A percentile compares a stretch with the other conserved stretches of the same genome.
These are phyloP conservation scores for Areca catechu DNA, from an alignment of 176 grass and related monocot species.

Conservation along the genomic window DNA sequence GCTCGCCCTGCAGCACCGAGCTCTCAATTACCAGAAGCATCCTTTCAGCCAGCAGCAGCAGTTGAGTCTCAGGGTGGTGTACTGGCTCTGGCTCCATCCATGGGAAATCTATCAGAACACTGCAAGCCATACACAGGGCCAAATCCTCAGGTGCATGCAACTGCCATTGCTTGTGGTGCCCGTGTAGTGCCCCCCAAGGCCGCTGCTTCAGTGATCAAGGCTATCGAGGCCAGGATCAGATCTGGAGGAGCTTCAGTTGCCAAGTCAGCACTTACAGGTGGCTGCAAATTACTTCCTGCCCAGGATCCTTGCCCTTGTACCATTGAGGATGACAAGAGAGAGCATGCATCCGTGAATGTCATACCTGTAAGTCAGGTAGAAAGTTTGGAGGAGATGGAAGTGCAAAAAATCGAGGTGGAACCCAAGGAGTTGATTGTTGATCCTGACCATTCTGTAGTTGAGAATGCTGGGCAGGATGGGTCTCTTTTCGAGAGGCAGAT, in stretches of 20 bases:
- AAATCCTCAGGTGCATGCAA: constrained; percentile 54
- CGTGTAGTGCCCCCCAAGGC: constrained; percentile 49
- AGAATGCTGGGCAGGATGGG: neutral
- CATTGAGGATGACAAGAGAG: constrained; percentile 28
- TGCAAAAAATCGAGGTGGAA: neutral
- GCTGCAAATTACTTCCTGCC: constrained; percentile 7
- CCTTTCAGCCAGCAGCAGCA: too few relatives aligned
- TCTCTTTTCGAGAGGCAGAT: neutral
- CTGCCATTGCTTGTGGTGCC: constrained; percentile 76
- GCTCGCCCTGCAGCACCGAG: constrained; percentile 44
- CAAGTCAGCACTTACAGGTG: constrained; percentile 25
- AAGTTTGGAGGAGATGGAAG: constrained; percentile 24
- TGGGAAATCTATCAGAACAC: constrained; percentile 21
- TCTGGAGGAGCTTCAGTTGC: constrained; percentile 60
- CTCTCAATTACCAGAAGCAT: constrained; percentile 7
- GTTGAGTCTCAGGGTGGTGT: neutral
- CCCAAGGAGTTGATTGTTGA: constrained; percentile 27
- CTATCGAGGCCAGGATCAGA: constrained; percentile 68
- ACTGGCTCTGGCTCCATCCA: constrained; percentile 17
- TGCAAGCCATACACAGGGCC: constrained; percentile 20
- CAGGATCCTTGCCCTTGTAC: constrained; percentile 12
- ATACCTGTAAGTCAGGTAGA: neutral
- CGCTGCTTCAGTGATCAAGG: constrained; percentile 51
- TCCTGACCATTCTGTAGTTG: constrained; percentile 1
- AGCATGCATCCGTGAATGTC: neutral